Conservation (phyloP, 106 monocot species). For the Triglochin maritima region DNA sequence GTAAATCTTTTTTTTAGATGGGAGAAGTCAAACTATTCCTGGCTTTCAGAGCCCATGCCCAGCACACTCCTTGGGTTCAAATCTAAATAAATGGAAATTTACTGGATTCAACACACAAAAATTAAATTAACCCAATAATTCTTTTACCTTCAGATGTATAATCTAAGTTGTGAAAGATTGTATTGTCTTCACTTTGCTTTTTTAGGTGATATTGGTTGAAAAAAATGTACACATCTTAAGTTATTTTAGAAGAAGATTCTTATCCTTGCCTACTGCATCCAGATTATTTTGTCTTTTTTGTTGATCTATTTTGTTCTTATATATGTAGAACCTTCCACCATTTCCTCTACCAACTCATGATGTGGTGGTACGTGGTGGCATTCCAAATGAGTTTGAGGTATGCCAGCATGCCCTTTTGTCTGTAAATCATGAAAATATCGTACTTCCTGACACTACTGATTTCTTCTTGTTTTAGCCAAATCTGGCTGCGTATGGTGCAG, state of each 20-base stretch:
- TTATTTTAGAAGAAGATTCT: not conserved
- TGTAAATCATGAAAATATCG: not conserved
- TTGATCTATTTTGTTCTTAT: not conserved
- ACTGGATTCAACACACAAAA: no score
- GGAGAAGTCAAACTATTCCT: no score
- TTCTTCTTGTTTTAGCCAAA: slow-evolving; percentile 26
- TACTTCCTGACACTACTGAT: not conserved
- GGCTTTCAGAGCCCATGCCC: no score
- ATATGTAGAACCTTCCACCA: slow-evolving; percentile 43
- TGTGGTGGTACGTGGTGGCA: slow-evolving; percentile 40
- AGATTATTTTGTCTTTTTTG: not conserved
- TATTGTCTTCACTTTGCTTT: no score
- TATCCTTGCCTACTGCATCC: not conserved
- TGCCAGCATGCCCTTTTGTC: not conserved
- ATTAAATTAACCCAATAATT: no score
- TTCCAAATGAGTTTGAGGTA: slow-evolving; percentile 62
- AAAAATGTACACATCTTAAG: no score
- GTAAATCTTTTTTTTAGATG: no score
- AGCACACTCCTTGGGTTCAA: no score
- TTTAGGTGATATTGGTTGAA: no score
- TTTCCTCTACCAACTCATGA: slow-evolving; percentile 70
- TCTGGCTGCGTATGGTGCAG: slow-evolving; percentile 54
- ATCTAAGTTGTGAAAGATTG: no score
- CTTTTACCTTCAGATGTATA: no score
- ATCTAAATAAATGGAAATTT: no score